phyloP scores from a whole-genome alignment of 768 basidiomycete species.

The Pleurotus tuber-regium region DNA sequence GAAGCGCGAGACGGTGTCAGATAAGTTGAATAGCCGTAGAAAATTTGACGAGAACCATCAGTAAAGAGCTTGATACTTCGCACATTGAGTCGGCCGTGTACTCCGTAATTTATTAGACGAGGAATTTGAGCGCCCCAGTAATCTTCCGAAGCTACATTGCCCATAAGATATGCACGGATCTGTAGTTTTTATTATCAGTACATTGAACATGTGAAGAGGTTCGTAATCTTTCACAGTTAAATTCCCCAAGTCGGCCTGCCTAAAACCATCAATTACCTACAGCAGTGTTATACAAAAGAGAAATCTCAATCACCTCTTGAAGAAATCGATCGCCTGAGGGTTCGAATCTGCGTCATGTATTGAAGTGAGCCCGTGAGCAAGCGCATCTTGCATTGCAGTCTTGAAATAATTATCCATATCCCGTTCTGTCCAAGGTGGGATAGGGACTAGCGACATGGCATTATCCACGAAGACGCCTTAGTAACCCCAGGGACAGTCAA shows the following conservation, averaged over 20 bases:
- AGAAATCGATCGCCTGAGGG: constrained; percentile 57
- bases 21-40: not conserved
- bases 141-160: constrained; percentile 41
- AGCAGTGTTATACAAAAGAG: too few relatives aligned
- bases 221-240: constrained; percentile 54
- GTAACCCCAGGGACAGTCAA: too few relatives aligned
- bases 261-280: constrained; percentile 28
- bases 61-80: constrained; percentile 73
- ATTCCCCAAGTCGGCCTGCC: constrained; percentile 64
- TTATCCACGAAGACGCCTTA: constrained; percentile 82
- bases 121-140: constrained; percentile 66
- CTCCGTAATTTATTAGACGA: constrained; percentile 59
- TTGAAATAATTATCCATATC: constrained; percentile 59
- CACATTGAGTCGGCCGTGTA: constrained; percentile 48
- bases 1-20: not conserved
- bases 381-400: constrained; percentile 62
- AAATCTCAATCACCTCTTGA: constrained; percentile 61
- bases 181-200: constrained; percentile 25
- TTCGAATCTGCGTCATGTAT: constrained; percentile 78
- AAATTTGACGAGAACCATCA: constrained; percentile 54
- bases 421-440: constrained; percentile 61
- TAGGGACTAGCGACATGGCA: constrained; percentile 74
- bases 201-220: not conserved
- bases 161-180: constrained; percentile 67
- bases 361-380: constrained; percentile 78